These are phyloP conservation scores for Talaromyces sp. DNA, from an alignment of 2,329 filamentous ascomycete species.

Conservation along the genomic window DNA sequence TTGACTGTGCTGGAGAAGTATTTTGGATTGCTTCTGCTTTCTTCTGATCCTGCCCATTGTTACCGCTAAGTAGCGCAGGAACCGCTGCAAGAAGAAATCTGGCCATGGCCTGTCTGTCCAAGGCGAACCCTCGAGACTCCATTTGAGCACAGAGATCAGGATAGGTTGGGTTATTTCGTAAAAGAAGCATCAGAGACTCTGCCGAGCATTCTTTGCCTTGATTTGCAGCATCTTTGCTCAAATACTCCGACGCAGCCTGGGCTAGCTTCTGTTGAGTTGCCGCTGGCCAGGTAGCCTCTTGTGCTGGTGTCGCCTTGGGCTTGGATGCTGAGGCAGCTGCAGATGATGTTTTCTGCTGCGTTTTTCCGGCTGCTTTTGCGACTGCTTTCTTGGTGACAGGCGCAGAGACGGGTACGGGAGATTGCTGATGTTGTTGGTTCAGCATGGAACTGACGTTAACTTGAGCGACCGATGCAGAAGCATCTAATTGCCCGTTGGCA, in stretches of 20 bases:
- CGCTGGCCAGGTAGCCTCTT: slow-evolving; percentile 49
- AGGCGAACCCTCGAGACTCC: slow-evolving; percentile 47
- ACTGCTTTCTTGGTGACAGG: not conserved
- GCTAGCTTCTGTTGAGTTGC: slow-evolving; percentile 50
- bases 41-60: slow-evolving; percentile 13
- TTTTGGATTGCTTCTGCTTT: not conserved
- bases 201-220: slow-evolving; percentile 34
- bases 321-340: not conserved
- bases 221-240: slow-evolving; percentile 46
- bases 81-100: slow-evolving; percentile 43
- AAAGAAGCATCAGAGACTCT: slow-evolving; percentile 44
- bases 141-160: slow-evolving; percentile 54
- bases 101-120: slow-evolving; percentile 55
- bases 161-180: slow-evolving; percentile 55
- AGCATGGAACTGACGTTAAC: slow-evolving; percentile 12
- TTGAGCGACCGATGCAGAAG: not conserved
- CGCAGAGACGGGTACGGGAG: not conserved
- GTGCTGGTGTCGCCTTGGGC: not conserved
- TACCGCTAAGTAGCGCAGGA: slow-evolving; percentile 24
- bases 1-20: not conserved
- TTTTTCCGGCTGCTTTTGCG: not conserved
- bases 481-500: not conserved
- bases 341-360: not conserved
- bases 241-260: slow-evolving; percentile 47
- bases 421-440: slow-evolving; percentile 7